Base-by-base conservation (phyloP, 345 rosid species). In the Pseudoturritis turrita region DNA sequence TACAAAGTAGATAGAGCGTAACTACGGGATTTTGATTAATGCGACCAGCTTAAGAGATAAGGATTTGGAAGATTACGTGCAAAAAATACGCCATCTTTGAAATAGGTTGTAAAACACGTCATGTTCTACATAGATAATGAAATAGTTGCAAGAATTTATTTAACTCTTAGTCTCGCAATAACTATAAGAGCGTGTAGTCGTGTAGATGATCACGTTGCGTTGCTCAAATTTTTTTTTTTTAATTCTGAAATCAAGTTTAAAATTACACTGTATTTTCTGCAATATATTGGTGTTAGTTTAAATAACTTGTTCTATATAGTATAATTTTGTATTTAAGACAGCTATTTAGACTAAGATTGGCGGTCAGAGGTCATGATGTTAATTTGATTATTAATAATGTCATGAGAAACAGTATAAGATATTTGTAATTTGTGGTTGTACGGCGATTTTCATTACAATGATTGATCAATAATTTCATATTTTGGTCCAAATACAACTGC, bases 401-500 rank as follows among this genome's bases (percentile, higher is more conserved):
- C 7, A 23, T 33, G 65, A 65, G 6, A 33, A 45, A 33, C 22
- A 37, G 10, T 56, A n/a, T 67, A 14, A 61, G 14, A 67, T 23
- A 41, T 10, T 49, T 47, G 6, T 35, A 60, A 41, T 60, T 40
- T 50, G 63, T 50, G 45, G 5, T 28, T 21, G 68, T 52, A 59
- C 78, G 68, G 56, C 68, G 33, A 14, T 51, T 67, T 58, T 52
- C 5, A 52, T 26, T 45, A 21, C 63, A 68, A 75, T 68, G 74
- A 75, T 68, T 68, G 59, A 61, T 33, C 51, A 68, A 75, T 61
- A 60, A 43, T 61, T 52, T 28, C 19, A 10, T 28, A 53, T 8
- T 7, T 17, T 25, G 49, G 78, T 61, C 58, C 74, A 68, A 75
- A 25, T 60, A 74, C 78, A 74, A 60, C 68, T 64, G 26, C 68